A percentile compares a stretch with the other conserved stretches of the same genome.
These are phyloP conservation scores for Limonomyces culmigenus DNA, from an alignment of 1,284 basidiomycete species.

Conservation along the genomic window DNA sequence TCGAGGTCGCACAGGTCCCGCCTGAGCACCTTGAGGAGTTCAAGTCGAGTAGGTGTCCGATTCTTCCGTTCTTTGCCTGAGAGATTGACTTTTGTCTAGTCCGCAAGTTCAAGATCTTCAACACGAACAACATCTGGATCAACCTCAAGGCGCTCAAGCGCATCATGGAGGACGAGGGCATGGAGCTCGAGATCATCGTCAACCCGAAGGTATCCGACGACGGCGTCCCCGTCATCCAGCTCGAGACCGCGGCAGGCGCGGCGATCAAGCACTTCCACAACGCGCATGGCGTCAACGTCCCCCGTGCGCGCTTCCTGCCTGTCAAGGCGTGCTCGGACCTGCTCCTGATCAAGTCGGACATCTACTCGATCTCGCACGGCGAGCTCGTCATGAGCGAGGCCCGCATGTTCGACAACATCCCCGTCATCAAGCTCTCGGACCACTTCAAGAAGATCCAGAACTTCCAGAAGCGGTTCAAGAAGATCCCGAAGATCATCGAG, in stretches of 20 bases:
- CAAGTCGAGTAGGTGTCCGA: slow-evolving; percentile 51
- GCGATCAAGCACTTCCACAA: slow-evolving; percentile 96
- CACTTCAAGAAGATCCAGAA: slow-evolving; percentile 90
- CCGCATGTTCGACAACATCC: slow-evolving; percentile 87
- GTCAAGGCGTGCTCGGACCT: slow-evolving; percentile 88
- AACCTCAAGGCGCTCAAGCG: slow-evolving; percentile 89
- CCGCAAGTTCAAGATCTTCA: slow-evolving; percentile 92
- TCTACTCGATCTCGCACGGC: slow-evolving; percentile 92
- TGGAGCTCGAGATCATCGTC: slow-evolving; percentile 90
- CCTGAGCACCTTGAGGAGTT: slow-evolving; percentile 98
- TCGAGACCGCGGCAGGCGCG: slow-evolving; percentile 96
- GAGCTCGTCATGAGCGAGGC: slow-evolving; percentile 83
- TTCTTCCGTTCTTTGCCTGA: slow-evolving; percentile 7
- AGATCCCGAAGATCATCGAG: slow-evolving; percentile 87
- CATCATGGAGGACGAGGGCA: slow-evolving; percentile 80
- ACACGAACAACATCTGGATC: slow-evolving; percentile 98
- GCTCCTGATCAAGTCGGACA: slow-evolving; percentile 91
- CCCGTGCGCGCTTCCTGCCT: slow-evolving; percentile 92
- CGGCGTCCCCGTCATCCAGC: slow-evolving; percentile 82
- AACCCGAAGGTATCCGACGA: slow-evolving; percentile 88
- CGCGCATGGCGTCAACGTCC: slow-evolving; percentile 96
- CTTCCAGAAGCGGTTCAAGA: slow-evolving; percentile 97
- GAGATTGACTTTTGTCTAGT: slow-evolving; percentile 15
- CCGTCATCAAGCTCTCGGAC: slow-evolving; percentile 95
- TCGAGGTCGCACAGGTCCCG: slow-evolving; percentile 98